Conservation (phyloP, 768 basidiomycete species). For the Xanthoconium purpureum region DNA sequence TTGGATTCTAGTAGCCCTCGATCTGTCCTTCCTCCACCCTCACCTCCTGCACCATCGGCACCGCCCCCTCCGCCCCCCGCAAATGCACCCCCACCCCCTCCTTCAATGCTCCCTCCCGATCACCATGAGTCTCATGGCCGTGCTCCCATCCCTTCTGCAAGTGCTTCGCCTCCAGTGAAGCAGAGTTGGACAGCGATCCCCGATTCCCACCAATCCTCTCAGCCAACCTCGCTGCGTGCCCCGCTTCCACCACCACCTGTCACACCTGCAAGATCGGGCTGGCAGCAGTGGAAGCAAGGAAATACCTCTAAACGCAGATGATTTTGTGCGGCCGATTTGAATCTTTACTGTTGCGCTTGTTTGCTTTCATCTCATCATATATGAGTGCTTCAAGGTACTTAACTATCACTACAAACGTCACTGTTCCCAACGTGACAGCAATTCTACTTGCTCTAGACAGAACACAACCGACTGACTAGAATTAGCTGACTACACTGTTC, state of each 20-base stretch:
- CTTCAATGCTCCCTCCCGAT: not conserved
- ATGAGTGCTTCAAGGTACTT: not conserved
- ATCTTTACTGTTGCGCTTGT: not conserved
- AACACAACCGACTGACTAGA: constrained; percentile 29
- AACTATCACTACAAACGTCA: constrained; percentile 14
- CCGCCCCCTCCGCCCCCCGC: constrained; percentile 19
- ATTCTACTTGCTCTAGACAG: constrained; percentile 22
- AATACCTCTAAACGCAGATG: constrained; percentile 19
- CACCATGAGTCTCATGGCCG: constrained; percentile 14
- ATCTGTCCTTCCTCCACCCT: constrained; percentile 19
- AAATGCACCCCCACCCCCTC: constrained; percentile 1
- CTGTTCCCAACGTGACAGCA: constrained; percentile 11
- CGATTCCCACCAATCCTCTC: constrained; percentile 13
- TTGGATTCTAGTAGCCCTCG: constrained; percentile 50
- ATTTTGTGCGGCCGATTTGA: not conserved
- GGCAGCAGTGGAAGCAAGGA: constrained; percentile 51
- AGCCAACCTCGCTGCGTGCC: constrained; percentile 9
- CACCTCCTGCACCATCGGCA: constrained; percentile 15
- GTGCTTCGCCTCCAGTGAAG: constrained; percentile 4
- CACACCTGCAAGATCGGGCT: constrained; percentile 38
- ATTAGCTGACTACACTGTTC: constrained; percentile 52
- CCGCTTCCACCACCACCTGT: constrained; percentile 20
- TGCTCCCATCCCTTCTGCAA: not conserved
- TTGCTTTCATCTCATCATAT: not conserved
- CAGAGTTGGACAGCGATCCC: not conserved